These are phyloP conservation scores for Millerozyma miso DNA, from an alignment of 805 yeast species.

Conservation along the genomic window DNA sequence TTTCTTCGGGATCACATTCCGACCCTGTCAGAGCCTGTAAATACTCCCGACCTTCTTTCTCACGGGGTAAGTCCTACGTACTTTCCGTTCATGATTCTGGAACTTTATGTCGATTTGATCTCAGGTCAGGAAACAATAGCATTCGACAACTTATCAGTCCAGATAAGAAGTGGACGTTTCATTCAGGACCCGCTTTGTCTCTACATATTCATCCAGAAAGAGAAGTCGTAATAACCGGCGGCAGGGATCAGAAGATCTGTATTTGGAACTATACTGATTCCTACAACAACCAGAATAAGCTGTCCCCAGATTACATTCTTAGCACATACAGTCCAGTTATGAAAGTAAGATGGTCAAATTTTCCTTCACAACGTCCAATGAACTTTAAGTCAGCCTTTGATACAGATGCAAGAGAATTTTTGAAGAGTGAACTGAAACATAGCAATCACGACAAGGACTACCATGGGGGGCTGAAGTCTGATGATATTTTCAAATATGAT, in stretches of 20 bases:
- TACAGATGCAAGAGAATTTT: constrained; percentile 7
- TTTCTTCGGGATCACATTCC: constrained; percentile 50
- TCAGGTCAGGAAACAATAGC: constrained; percentile 37
- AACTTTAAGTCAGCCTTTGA: constrained; percentile 7
- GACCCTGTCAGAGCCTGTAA: constrained; percentile 65
- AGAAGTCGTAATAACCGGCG: constrained; percentile 86
- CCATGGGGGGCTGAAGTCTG: constrained; percentile 9
- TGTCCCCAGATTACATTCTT: constrained; percentile 64
- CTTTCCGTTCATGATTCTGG: constrained; percentile 90
- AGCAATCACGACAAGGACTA: constrained; percentile 16
- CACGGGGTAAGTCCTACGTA: constrained; percentile 42
- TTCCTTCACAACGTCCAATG: constrained; percentile 10
- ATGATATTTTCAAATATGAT: constrained; percentile 50
- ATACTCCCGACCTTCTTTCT: constrained; percentile 47
- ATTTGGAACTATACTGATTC: constrained; percentile 57
- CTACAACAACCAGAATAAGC: constrained; percentile 11
- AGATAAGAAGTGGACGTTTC: constrained; percentile 80
- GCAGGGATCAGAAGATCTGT: constrained; percentile 80
- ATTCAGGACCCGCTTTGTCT: constrained; percentile 85
- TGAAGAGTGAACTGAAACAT: constrained; percentile 17
- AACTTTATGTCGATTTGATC: constrained; percentile 78
- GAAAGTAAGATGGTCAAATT: constrained; percentile 61
- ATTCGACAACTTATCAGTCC: constrained; percentile 28
- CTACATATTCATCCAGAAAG: constrained; percentile 83
- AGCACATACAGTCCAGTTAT: constrained; percentile 75